phyloP scores from a whole-genome alignment of 768 basidiomycete species.

The Leccinum fibrillosum region DNA sequence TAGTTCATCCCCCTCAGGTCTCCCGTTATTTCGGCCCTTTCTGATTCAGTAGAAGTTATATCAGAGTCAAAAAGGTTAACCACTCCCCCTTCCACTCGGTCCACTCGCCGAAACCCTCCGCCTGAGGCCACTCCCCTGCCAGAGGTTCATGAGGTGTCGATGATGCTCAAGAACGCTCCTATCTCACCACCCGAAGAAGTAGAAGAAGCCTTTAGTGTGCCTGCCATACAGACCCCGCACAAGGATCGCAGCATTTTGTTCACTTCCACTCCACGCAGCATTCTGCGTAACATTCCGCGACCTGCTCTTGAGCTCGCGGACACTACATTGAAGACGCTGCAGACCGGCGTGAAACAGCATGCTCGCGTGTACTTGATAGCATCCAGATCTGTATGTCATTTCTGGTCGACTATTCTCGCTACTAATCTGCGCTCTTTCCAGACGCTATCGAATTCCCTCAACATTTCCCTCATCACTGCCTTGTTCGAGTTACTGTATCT shows the following conservation, averaged over 20 bases:
- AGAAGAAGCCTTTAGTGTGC: constrained; percentile 2
- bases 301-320: constrained; percentile 21
- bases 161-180: constrained; percentile 45
- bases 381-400: constrained; percentile 28
- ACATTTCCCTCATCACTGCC: constrained; percentile 56
- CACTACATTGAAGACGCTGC: constrained; percentile 20
- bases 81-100: constrained; percentile 20
- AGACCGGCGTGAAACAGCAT: constrained; percentile 17
- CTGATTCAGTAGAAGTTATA: constrained; percentile 11
- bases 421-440: constrained; percentile 14
- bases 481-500: constrained; percentile 54
- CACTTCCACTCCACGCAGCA: constrained; percentile 28
- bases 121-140: constrained; percentile 47
- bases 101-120: constrained; percentile 19
- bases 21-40: constrained; percentile 18
- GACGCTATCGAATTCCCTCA: constrained; percentile 65
- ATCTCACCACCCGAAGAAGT: constrained; percentile 36
- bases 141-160: constrained; percentile 50
- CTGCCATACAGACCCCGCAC: constrained; percentile 10
- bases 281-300: constrained; percentile 21
- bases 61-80: constrained; percentile 14
- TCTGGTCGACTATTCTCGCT: background rate
- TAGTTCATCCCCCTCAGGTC: constrained; percentile 5
- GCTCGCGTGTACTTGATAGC: constrained; percentile 18
- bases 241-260: constrained; percentile 15